Base-by-base conservation (phyloP, 129 eudicot genomes). In the Helianthus tuberosus region DNA sequence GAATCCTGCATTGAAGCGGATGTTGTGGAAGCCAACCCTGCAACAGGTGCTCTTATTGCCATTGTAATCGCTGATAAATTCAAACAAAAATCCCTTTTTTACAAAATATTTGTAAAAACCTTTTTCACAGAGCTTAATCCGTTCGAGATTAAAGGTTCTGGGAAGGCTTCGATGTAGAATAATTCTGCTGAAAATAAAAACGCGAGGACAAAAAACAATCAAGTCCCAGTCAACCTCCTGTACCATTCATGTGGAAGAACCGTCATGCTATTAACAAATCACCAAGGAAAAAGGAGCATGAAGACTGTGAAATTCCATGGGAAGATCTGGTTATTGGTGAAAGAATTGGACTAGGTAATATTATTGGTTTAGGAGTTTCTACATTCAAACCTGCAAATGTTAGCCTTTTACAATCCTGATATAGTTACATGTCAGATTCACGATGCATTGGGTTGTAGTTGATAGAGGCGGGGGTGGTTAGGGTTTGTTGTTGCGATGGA, bases 111-210 rank as follows among this genome's bases (percentile, higher is more conserved):
- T n/a, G n/a, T 39, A 91, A 82, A 72, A 85, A 88, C 77, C 96
- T 91, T 58, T 95, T 95, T n/a, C 73, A 91, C 99, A 25, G 99
- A 95, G 43, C 94, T 95, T 29, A 95, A 95, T 75, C 99, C 99
- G 9, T 95, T 95, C 80, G 90, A 86, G 62, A 80, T 86, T 44
- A 89, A 89, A 80, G 96, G 93, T 15, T 75, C 97, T 27, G 89
- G 96, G 67, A 91, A 83, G 70, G 69, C 68, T 61, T 74, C 64
- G 20, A 76, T 78, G 71, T 87, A 83, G 77, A 83, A 71, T 68
- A 83, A 72, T 77, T 78, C 83, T 55, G 46, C 69, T 39, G 84
- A 77, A 73, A 86, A 78, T 67, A 87, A 83, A 79, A 66, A 43
- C 2, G 35, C 8, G 23, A 85, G 84, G 88, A 50, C 77, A 15